phyloP scores from a whole-genome alignment of 2,329 filamentous ascomycete genomes.

The Cyphellophora attinorum region DNA sequence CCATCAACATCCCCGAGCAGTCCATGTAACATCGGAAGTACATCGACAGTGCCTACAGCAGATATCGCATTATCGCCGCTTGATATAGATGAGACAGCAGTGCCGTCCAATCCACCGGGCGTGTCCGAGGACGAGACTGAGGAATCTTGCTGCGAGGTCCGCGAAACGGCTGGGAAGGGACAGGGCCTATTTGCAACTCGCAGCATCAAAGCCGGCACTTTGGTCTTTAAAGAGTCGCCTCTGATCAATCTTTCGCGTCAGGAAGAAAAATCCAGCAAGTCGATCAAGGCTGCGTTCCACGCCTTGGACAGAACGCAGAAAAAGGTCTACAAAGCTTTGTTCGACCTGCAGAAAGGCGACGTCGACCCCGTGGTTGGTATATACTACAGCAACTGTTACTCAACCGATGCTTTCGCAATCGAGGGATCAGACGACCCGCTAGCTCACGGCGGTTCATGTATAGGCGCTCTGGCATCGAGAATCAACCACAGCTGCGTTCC shows the following conservation, averaged over 20 bases:
- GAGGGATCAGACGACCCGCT: background rate
- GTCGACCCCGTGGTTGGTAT: constrained; percentile 13
- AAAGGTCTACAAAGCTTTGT: constrained; percentile 11
- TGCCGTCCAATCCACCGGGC: too few relatives aligned
- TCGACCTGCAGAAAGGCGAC: constrained; percentile 12
- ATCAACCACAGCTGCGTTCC: constrained; percentile 17
- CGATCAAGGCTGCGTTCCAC: constrained; percentile 10
- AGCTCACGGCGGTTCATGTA: constrained; percentile 11
- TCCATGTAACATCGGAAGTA: too few relatives aligned
- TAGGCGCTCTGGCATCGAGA: constrained; percentile 11
- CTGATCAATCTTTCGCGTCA: constrained; percentile 5
- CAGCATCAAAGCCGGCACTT: constrained; percentile 15
- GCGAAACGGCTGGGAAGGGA: constrained; percentile 11
- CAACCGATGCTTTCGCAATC: constrained; percentile 8
- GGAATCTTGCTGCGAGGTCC: constrained; percentile 24
- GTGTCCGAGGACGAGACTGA: background rate
- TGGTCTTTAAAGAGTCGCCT: constrained; percentile 12
- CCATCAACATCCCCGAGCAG: too few relatives aligned
- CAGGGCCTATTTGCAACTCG: constrained; percentile 13
- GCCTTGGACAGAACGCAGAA: constrained; percentile 6
- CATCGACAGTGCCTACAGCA: too few relatives aligned
- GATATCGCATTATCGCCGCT: too few relatives aligned
- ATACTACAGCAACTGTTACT: constrained; percentile 19
- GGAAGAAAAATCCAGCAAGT: constrained; percentile 5
- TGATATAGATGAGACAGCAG: too few relatives aligned